A percentile compares a stretch with the other conserved stretches of the same genome.
phyloP scores from a whole-genome alignment of 352 stramenopile species.

The Phytophthora cactorum region DNA sequence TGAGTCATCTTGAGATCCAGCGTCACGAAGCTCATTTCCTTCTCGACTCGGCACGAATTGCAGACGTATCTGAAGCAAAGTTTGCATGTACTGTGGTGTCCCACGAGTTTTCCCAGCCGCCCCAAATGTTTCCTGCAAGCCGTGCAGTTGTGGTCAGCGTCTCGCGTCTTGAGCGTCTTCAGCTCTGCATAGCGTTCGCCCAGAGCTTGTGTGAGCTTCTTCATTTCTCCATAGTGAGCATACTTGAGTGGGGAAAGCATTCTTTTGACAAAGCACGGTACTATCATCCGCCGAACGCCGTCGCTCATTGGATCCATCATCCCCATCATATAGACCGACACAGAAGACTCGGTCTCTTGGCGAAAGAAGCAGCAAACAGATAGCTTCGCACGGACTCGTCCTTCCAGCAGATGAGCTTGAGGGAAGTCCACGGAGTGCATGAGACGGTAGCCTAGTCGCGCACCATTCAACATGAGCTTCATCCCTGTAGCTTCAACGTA shows the following conservation, averaged over 20 bases:
- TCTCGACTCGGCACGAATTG: slow-evolving; percentile 31
- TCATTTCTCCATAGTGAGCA: slow-evolving; percentile 16
- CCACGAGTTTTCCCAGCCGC: slow-evolving; percentile 15
- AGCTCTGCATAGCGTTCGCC: slow-evolving; percentile 19
- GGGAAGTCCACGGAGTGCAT: slow-evolving; percentile 60
- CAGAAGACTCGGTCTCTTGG: slow-evolving; percentile 23
- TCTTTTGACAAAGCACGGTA: slow-evolving; percentile 29
- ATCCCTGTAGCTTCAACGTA: slow-evolving; percentile 54
- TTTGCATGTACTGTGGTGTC: slow-evolving; percentile 29
- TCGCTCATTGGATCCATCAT: slow-evolving; percentile 33
- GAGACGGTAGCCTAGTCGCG: slow-evolving; percentile 51
- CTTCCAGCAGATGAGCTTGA: slow-evolving; percentile 26
- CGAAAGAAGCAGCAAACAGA: slow-evolving; percentile 45
- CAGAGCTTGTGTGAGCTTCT: slow-evolving; percentile 26
- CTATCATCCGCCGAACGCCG: slow-evolving; percentile 21
- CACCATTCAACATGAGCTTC: slow-evolving; percentile 30
- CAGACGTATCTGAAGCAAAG: slow-evolving; percentile 38
- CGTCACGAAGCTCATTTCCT: slow-evolving; percentile 39
- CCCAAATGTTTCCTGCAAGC: slow-evolving; percentile 27
- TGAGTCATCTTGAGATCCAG: slow-evolving; percentile 42
- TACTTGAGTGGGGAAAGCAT: slow-evolving; percentile 29
- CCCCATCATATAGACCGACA: slow-evolving; percentile 35
- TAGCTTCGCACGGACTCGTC: slow-evolving; percentile 43
- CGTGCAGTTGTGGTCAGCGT: slow-evolving; percentile 19
- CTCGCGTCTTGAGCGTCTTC: slow-evolving; percentile 1